A percentile compares a stretch with the other conserved stretches of the same genome.
Conservation (phyloP, 2,329 filamentous ascomycete genomes). For the Sporothrix curviconia region DNA sequence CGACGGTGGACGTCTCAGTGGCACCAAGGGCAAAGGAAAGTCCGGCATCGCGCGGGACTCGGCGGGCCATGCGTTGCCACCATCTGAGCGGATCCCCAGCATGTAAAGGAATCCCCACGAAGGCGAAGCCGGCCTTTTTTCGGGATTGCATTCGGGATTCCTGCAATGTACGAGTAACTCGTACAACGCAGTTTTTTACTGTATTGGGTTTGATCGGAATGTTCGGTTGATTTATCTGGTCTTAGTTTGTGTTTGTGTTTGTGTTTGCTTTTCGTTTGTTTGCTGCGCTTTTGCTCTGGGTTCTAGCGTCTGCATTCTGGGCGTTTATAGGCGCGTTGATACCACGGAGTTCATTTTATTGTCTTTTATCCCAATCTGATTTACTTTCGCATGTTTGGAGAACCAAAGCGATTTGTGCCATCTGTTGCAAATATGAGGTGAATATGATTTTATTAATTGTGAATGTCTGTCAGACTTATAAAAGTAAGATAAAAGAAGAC, state of each 20-base stretch:
- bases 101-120: slow-evolving; percentile 7
- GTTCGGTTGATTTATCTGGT: background rate
- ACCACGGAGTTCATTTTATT: background rate
- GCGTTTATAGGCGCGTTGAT: background rate
- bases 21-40: slow-evolving; percentile 38
- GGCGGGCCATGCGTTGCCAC: slow-evolving; percentile 44
- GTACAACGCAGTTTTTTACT: too few relatives aligned
- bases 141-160: too few relatives aligned
- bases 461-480: too few relatives aligned
- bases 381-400: background rate
- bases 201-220: background rate
- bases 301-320: background rate
- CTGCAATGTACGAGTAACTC: background rate
- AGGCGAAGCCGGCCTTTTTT: too few relatives aligned
- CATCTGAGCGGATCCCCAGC: slow-evolving; percentile 45
- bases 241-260: background rate
- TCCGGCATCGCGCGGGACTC: slow-evolving; percentile 38
- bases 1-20: slow-evolving; percentile 41
- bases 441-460: too few relatives aligned
- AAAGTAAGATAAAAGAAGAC: too few relatives aligned
- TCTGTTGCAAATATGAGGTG: too few relatives aligned
- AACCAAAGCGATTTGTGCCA: too few relatives aligned
- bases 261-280: background rate
- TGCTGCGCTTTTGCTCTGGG: too few relatives aligned
- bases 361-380: background rate